phyloP scores from a whole-genome alignment of 129 eudicot species.

The Pseudognaphalium luteoalbum region DNA sequence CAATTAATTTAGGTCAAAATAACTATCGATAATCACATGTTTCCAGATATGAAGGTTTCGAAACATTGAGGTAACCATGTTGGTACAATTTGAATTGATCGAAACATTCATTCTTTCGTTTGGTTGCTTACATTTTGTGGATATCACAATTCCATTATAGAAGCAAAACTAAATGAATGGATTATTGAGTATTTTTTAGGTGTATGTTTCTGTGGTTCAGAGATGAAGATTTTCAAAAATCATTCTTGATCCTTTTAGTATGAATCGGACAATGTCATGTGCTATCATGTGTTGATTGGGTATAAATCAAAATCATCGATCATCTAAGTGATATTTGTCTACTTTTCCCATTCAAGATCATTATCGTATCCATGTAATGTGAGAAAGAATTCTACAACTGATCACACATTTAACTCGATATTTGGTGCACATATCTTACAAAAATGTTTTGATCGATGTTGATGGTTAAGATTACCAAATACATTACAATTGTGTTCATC shows the following conservation, averaged over 20 bases:
- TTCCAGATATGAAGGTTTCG: too few species aligned
- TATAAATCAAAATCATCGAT: constrained; percentile 21
- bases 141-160: neutral
- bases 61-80: too few species aligned
- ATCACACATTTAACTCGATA: too few species aligned
- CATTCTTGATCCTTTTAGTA: constrained; percentile 8
- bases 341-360: constrained; percentile 4
- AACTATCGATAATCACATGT: too few species aligned
- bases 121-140: constrained; percentile 9
- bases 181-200: constrained; percentile 2
- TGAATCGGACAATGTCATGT: constrained; percentile 21
- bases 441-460: too few species aligned
- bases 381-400: too few species aligned
- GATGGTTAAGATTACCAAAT: too few species aligned
- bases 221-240: neutral
- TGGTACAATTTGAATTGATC: too few species aligned
- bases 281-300: constrained; percentile 27
- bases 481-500: too few species aligned
- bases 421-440: too few species aligned
- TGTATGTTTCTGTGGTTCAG: constrained; percentile 17
- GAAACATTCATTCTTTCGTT: constrained; percentile 11
- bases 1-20: too few species aligned
- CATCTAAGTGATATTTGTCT: constrained; percentile 23
- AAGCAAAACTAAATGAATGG: constrained; percentile 6
- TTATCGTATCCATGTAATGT: neutral